Conservation (phyloP, 192 early-diverging fungal species). For the Podila minutissima region DNA sequence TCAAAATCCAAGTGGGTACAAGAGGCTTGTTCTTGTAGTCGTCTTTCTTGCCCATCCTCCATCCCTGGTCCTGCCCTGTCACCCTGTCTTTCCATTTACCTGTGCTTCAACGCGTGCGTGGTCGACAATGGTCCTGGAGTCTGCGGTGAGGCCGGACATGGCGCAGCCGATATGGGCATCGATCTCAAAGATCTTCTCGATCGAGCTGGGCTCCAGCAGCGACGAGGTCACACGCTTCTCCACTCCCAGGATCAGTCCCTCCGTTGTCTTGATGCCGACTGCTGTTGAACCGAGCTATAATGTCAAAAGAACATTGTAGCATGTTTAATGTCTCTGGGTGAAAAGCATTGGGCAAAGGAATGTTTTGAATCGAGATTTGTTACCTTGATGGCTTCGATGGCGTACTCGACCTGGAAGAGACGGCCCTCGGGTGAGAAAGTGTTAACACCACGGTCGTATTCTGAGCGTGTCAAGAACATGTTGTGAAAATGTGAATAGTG, state of each 20-base stretch:
- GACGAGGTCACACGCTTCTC: conserved; percentile 97
- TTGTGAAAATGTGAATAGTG: conserved; percentile 8
- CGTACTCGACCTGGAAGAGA: conserved; percentile 99
- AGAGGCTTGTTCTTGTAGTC: too few relatives aligned
- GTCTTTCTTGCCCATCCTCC: too few relatives aligned
- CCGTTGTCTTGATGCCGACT: conserved; percentile 95
- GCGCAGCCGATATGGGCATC: conserved; percentile 96
- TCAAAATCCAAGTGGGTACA: too few relatives aligned
- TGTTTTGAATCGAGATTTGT: neutral
- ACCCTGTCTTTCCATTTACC: conserved; percentile 50
- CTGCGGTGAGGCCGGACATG: conserved; percentile 96
- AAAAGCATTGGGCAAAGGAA: neutral
- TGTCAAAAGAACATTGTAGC: neutral
- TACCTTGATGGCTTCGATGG: conserved; percentile 99
- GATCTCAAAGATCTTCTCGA: conserved; percentile 99
- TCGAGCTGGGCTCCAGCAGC: conserved; percentile 91
- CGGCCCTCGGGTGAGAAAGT: conserved; percentile 99
- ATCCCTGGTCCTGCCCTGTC: neutral
- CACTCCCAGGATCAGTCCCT: conserved; percentile 94
- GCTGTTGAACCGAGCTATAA: conserved; percentile 93
- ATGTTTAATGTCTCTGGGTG: neutral
- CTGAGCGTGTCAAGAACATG: conserved; percentile 84
- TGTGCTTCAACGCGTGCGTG: conserved; percentile 96
- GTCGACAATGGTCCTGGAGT: conserved; percentile 98
- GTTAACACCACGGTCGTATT: conserved; percentile 99